Evolutionary conservation across 2,329 filamentous ascomycete genomes (phyloP), one percentile per base, ranked within the genome.

Genomic region (Remersonia thermophila): DNA sequence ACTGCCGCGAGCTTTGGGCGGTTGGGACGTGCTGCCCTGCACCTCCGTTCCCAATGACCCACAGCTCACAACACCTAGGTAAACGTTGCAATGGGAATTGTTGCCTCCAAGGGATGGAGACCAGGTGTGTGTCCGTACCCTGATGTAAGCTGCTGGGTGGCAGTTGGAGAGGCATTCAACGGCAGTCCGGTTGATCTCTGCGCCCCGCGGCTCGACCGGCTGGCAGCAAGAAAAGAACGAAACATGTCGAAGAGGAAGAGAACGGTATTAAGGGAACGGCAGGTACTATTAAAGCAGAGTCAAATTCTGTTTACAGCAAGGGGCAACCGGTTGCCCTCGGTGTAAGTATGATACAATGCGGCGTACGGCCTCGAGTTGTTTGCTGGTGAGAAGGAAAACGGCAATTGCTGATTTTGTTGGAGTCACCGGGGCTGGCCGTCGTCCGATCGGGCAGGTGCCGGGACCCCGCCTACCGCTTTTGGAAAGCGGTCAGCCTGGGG

Each of bases 131-230:
- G n/a, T n/a, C 15, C 43, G 26, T 47, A 50, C 47, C 35, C 39
- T 39, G 40, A 43, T 37, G 42, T 35, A 45, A 47, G 40, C 35
- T 46, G 42, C 41, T 39, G 33, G 42, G 23, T 25, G 45, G n/a
- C n/a, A n/a, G 23, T 33, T 33, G 20, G 28, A 12, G 30, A 37
- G 16, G 30, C 8, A 28, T 37, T 33, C n/a, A 32, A 32, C 3
- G 33, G 40, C 33, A 35, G 25, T 32, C 23, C 11, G n/a, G 33
- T 15, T 36, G 20, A 30, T 18, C 39, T 43, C 37, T 36, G 44
- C 16, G 39, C 42, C 37, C 42, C 45, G 16, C 41, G 48, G 40
- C 37, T 45, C 27, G 40, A 38, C 20, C 44, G 34, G 32, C 43
- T 42, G 16, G 41, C 36, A 30, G 42, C 25, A 34, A 42, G 27